A percentile compares a stretch with the other conserved stretches of the same genome.
Conservation (phyloP, 2,329 filamentous ascomycete species). For the Colletotrichum paranaense region DNA sequence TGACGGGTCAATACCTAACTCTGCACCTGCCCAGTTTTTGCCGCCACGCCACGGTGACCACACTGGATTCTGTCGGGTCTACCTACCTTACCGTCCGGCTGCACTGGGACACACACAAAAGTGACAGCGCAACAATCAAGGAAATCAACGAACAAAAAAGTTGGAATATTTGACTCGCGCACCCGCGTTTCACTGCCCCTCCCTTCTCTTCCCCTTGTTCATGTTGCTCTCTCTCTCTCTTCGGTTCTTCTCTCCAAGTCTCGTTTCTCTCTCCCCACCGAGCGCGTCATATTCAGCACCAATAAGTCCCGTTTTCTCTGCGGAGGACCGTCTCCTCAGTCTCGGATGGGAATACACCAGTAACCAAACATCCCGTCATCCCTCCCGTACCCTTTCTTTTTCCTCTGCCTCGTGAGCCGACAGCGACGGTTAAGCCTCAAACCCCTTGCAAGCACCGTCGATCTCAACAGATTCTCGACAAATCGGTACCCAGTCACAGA, state of each 20-base stretch:
- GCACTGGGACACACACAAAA: not conserved
- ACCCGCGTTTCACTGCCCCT: constrained; percentile 23
- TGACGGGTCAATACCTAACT: not conserved
- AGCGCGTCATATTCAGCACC: not conserved
- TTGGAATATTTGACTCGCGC: constrained; percentile 30
- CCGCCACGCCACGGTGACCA: not conserved
- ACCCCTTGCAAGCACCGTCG: constrained; percentile 8
- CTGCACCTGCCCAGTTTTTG: constrained; percentile 2
- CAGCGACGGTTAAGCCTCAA: not conserved
- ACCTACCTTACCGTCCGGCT: too few species aligned
- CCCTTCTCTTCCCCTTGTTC: not conserved
- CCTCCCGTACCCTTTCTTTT: constrained; percentile 3
- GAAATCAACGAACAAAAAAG: not conserved
- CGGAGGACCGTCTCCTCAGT: not conserved
- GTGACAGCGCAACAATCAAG: not conserved
- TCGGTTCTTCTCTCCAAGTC: not conserved
- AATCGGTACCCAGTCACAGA: not conserved
- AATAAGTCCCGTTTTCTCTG: not conserved
- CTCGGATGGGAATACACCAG: not conserved
- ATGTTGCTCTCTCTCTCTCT: not conserved
- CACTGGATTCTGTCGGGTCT: too few species aligned
- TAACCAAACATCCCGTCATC: not conserved
- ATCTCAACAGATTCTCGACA: constrained; percentile 19
- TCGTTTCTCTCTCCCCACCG: too few species aligned
- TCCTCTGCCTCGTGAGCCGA: not conserved